Evolutionary conservation across 1,139 yeast genomes (phyloP).

Genomic region (Trichomonascaceae sp.): DNA sequence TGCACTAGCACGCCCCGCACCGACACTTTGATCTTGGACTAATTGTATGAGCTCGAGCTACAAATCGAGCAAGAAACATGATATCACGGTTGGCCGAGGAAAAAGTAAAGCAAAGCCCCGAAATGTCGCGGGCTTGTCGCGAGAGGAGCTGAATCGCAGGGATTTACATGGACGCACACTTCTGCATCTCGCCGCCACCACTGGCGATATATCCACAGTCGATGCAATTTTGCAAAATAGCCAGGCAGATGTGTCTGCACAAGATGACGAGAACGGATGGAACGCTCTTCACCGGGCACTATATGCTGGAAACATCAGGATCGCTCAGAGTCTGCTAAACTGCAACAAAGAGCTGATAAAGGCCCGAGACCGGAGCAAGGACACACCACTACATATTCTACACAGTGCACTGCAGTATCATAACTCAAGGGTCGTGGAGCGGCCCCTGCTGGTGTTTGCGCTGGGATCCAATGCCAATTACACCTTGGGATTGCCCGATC

Average conservation of each 20-base stretch:
- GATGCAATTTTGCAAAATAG: constrained; percentile 36
- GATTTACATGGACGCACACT: constrained; percentile 69
- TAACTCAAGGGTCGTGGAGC: constrained; percentile 11
- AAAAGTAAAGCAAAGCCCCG: too few relatives aligned
- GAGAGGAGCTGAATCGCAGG: constrained; percentile 36
- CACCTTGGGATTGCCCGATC: constrained; percentile 57
- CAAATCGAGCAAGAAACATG: too few relatives aligned
- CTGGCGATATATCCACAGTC: constrained; percentile 29
- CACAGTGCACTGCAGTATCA: constrained; percentile 6
- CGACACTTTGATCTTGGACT: too few relatives aligned
- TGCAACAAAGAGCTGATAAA: constrained; percentile 32
- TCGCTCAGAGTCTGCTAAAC: constrained; percentile 40
- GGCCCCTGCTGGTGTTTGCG: constrained; percentile 49
- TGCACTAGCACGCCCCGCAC: too few relatives aligned
- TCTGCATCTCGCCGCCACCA: constrained; percentile 43
- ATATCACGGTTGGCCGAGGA: too few relatives aligned
- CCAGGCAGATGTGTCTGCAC: constrained; percentile 32
- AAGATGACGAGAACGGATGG: constrained; percentile 83
- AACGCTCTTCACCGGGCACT: constrained; percentile 64
- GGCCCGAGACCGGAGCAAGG: constrained; percentile 53
- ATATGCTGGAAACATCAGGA: constrained; percentile 42
- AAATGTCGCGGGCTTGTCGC: too few relatives aligned
- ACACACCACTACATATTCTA: constrained; percentile 32
- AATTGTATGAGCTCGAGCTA: too few relatives aligned
- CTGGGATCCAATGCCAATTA: constrained; percentile 57